A percentile compares a stretch with the other conserved stretches of the same genome.
Evolutionary conservation across 129 eudicot species (phyloP).

Genomic region (Artemisia argyi): DNA sequence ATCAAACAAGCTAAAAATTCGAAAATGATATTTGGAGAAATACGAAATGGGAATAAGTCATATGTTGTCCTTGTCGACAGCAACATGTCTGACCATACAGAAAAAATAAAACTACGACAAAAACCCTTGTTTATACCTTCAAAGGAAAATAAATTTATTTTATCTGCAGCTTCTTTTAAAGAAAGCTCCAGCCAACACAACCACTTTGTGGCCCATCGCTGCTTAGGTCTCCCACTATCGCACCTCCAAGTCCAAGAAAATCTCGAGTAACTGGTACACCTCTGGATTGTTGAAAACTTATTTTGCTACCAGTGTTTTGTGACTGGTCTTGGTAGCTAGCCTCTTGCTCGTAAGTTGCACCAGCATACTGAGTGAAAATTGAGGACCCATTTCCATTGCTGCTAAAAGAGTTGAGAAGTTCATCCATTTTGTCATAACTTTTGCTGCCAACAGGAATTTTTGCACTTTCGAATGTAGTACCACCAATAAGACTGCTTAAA

Average conservation of each 20-base stretch:
- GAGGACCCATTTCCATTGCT: background rate
- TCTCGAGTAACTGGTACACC: conserved; percentile 18
- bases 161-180: background rate
- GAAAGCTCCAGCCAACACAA: conserved; percentile 4
- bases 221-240: background rate
- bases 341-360: conserved; percentile 10
- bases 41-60: no score
- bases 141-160: no score
- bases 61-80: no score
- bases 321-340: background rate
- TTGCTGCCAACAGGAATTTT: background rate
- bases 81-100: no score
- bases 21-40: no score
- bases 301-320: background rate
- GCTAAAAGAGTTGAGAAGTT: conserved; percentile 5
- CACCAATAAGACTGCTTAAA: background rate
- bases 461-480: background rate
- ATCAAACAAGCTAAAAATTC: no score
- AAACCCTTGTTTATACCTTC: no score
- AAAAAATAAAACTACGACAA: no score
- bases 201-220: background rate
- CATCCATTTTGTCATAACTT: background rate
- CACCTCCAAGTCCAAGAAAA: conserved; percentile 33
- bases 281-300: background rate
- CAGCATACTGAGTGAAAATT: conserved; percentile 1